Percentiles rank a stretch among this genome's conserved stretches.
phyloP scores from a whole-genome alignment of 805 yeast genomes.

The Candida dendrica region DNA sequence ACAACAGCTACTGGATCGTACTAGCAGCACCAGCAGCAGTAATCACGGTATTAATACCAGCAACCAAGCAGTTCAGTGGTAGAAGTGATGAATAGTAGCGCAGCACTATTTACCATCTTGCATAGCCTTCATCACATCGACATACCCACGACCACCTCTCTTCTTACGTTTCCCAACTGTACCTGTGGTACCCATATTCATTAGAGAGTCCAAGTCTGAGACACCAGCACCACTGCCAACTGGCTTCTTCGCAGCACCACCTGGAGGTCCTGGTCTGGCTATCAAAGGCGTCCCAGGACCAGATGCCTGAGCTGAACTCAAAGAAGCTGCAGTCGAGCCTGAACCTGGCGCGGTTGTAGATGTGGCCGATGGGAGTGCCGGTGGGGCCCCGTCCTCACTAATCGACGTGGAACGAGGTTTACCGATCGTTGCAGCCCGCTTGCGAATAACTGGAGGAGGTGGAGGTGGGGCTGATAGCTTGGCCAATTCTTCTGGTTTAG shows the following conservation, averaged over 20 bases:
- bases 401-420: slow-evolving; percentile 33
- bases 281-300: slow-evolving; percentile 6
- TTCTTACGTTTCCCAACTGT: slow-evolving; percentile 30
- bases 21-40: no score
- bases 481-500: slow-evolving; percentile 57
- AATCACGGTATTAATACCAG: no score
- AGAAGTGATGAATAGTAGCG: background rate
- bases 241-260: slow-evolving; percentile 2
- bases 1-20: no score
- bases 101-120: background rate
- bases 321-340: background rate
- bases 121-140: slow-evolving; percentile 49
- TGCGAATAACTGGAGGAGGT: slow-evolving; percentile 38
- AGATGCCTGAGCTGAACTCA: background rate
- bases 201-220: slow-evolving; percentile 38
- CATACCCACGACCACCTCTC: slow-evolving; percentile 51
- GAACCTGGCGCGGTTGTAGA: background rate
- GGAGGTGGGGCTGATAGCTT: slow-evolving; percentile 71
- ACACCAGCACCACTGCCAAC: slow-evolving; percentile 13
- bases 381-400: slow-evolving; percentile 5
- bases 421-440: slow-evolving; percentile 24
- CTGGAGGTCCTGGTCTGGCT: slow-evolving; percentile 3
- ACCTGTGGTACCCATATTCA: slow-evolving; percentile 27
- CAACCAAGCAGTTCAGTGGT: no score
- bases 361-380: background rate